Conservation (phyloP, 331 rosid genomes). For the Rhamnella rubrinervis region DNA sequence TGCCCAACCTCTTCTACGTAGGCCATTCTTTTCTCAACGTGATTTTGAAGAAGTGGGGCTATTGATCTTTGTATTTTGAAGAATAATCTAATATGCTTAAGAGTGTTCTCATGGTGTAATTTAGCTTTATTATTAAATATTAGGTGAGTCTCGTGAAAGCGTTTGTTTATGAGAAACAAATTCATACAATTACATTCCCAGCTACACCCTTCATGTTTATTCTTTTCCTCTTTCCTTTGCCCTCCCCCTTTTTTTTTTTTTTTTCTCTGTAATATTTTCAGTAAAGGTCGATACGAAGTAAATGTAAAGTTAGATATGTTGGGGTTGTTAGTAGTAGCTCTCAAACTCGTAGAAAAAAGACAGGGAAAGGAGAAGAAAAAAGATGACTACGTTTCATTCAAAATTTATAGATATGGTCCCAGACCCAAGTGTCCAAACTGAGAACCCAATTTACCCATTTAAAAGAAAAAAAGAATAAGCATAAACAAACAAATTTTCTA, state of each 20-base stretch:
- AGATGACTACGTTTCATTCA: too few species aligned
- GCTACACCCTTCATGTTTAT: background rate
- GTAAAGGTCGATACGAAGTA: background rate
- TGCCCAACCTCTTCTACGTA: too few species aligned
- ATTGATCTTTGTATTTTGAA: background rate
- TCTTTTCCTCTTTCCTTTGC: background rate
- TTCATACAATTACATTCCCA: too few species aligned
- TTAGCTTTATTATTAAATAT: too few species aligned
- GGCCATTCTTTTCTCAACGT: too few species aligned
- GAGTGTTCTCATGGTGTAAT: too few species aligned
- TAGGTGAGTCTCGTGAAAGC: too few species aligned
- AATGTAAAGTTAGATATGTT: background rate
- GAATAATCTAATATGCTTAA: background rate
- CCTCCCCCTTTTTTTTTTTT: background rate
- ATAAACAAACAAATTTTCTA: background rate
- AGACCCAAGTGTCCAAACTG: background rate
- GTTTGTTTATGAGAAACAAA: too few species aligned
- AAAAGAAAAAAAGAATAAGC: background rate
- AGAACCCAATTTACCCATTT: background rate
- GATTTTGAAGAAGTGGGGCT: too few species aligned
- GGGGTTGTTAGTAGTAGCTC: background rate
- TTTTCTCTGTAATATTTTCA: background rate
- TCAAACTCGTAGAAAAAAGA: too few species aligned
- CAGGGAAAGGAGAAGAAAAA: too few species aligned
- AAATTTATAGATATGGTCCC: slow-evolving; percentile 5